phyloP scores from a whole-genome alignment of 192 early-diverging fungal species.

The Backusella parvicylindrica region DNA sequence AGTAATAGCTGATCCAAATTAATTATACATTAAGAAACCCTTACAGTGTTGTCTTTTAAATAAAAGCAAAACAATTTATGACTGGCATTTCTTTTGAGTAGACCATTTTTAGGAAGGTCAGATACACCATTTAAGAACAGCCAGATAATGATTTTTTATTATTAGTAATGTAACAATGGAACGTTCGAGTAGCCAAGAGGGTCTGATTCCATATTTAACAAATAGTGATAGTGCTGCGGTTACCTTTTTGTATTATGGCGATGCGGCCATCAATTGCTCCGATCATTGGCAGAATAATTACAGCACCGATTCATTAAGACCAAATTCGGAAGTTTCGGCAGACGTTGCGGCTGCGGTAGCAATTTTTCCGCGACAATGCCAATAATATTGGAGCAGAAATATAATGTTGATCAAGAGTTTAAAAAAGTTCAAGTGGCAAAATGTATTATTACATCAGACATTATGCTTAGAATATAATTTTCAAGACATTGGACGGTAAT shows the following conservation, averaged over 20 bases:
- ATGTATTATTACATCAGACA: neutral
- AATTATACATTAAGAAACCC: no score
- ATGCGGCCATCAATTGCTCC: neutral
- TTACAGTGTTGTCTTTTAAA: no score
- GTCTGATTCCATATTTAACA: neutral
- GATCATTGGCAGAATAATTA: neutral
- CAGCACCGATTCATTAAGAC: neutral
- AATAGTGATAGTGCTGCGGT: neutral
- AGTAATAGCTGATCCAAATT: no score
- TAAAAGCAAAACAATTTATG: no score
- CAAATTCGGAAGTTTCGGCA: neutral
- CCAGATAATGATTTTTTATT: neutral
- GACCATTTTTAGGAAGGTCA: no score
- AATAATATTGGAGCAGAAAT: neutral
- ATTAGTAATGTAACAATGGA: neutral
- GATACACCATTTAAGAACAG: no score
- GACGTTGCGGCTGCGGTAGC: neutral
- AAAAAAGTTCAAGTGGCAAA: neutral
- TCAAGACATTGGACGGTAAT: neutral
- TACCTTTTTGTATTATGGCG: neutral
- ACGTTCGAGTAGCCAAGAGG: neutral
- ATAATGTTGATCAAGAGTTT: neutral
- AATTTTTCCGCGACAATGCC: neutral
- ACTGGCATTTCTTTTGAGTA: no score
- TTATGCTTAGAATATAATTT: neutral